Percentiles rank a stretch among this genome's conserved stretches.
Conservation (phyloP, 2,329 filamentous ascomycete species). For the Leptoxyphium fumago region DNA sequence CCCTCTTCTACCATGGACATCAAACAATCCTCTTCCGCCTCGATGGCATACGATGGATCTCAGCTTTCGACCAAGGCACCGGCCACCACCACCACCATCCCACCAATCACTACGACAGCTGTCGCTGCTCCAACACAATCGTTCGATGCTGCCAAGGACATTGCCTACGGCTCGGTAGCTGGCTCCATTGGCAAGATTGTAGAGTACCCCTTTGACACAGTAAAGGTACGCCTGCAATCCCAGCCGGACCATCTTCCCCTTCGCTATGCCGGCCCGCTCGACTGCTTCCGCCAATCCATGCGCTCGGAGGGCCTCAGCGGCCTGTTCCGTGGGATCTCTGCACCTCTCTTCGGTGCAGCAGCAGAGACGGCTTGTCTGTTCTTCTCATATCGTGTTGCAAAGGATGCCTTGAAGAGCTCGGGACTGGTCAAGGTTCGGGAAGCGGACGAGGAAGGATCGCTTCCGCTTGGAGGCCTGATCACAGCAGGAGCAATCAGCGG, state of each 20-base stretch:
- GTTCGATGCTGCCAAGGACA: conserved; percentile 65
- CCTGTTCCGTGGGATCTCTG: conserved; percentile 84
- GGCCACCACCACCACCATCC: background rate
- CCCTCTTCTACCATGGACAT: background rate
- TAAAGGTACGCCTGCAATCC: conserved; percentile 95
- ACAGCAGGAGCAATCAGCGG: conserved; percentile 75
- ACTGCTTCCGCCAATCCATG: conserved; percentile 84
- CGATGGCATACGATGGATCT: background rate
- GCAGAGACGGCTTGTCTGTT: conserved; percentile 87
- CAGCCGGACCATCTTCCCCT: conserved; percentile 73
- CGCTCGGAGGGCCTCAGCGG: conserved; percentile 62
- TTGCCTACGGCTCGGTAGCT: conserved; percentile 79
- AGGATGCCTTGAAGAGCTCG: conserved; percentile 3
- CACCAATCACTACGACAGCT: background rate
- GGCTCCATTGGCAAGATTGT: conserved; percentile 89
- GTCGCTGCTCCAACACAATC: conserved; percentile 25
- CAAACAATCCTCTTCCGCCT: background rate
- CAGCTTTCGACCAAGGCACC: background rate
- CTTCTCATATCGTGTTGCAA: conserved; percentile 62
- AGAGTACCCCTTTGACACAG: conserved; percentile 96
- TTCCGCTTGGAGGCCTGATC: conserved; percentile 64
- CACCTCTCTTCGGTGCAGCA: conserved; percentile 78
- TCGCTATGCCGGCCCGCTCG: conserved; percentile 70
- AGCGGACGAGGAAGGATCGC: conserved; percentile 29
- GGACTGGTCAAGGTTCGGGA: background rate